A percentile compares a stretch with the other conserved stretches of the same genome.
phyloP scores from a whole-genome alignment of 2,329 filamentous ascomycete species.

The Cercospora citrullina region DNA sequence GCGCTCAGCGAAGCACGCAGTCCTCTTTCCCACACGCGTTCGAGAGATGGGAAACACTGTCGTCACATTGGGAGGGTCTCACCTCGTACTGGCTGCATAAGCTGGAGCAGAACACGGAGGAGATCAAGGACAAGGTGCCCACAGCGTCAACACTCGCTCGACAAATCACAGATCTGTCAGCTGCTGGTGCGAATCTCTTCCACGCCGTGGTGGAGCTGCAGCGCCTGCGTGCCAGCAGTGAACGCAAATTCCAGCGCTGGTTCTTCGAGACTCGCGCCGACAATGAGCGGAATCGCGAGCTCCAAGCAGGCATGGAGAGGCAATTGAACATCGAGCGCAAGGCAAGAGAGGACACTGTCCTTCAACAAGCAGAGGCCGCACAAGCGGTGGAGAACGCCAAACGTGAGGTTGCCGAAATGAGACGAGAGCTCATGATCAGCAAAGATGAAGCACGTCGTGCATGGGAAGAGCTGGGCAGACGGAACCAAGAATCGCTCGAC shows the following conservation, averaged over 20 bases:
- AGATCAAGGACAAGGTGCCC: constrained; percentile 72
- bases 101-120: constrained; percentile 84
- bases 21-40: constrained; percentile 94
- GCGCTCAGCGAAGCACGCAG: constrained; percentile 35
- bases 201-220: constrained; percentile 97
- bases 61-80: constrained; percentile 95
- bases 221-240: constrained; percentile 86
- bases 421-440: constrained; percentile 87
- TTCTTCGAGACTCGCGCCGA: constrained; percentile 93
- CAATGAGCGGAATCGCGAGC: constrained; percentile 79
- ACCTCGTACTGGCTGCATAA: constrained; percentile 97
- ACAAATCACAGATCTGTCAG: constrained; percentile 95
- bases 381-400: constrained; percentile 33
- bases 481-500: constrained; percentile 91
- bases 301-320: constrained; percentile 75
- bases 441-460: constrained; percentile 93
- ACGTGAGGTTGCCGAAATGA: constrained; percentile 72
- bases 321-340: constrained; percentile 73
- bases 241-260: constrained; percentile 97
- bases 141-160: constrained; percentile 84
- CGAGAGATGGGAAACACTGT: constrained; percentile 94
- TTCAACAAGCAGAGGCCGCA: constrained; percentile 33
- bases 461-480: constrained; percentile 93
- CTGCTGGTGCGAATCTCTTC: constrained; percentile 93
- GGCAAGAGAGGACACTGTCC: constrained; percentile 65